Evolutionary conservation across 2,329 filamentous ascomycete genomes (phyloP).

Genomic region (Talaromyces rugulosus): DNA sequence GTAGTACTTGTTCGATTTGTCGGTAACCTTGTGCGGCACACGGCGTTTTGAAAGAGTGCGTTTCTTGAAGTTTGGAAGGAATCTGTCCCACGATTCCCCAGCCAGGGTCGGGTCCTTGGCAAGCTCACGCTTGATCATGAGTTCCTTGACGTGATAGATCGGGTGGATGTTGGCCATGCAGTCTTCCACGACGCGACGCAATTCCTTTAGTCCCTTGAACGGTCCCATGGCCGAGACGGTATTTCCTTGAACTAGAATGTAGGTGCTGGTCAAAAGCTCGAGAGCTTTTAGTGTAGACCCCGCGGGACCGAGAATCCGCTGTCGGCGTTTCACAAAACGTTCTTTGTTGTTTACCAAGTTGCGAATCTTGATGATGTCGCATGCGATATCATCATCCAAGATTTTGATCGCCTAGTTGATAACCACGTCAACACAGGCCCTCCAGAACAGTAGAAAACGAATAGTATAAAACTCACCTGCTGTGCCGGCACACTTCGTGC

Average conservation of each 20-base stretch:
- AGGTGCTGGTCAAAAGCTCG: constrained; percentile 84
- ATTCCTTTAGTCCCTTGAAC: constrained; percentile 89
- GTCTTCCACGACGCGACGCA: constrained; percentile 83
- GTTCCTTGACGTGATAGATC: constrained; percentile 89
- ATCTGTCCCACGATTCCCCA: constrained; percentile 90
- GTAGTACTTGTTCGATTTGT: constrained; percentile 92
- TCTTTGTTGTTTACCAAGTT: constrained; percentile 90
- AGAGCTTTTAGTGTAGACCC: constrained; percentile 92
- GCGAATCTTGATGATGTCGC: constrained; percentile 94
- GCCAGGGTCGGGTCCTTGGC: constrained; percentile 83
- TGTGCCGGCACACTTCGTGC: constrained; percentile 88
- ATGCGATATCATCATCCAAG: constrained; percentile 83
- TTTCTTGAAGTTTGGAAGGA: constrained; percentile 96
- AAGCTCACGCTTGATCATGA: constrained; percentile 91
- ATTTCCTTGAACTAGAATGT: constrained; percentile 94
- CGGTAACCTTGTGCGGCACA: constrained; percentile 77
- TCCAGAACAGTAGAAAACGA: neutral
- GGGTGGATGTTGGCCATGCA: constrained; percentile 94
- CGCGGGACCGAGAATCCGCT: constrained; percentile 85
- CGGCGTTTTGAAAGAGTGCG: constrained; percentile 79
- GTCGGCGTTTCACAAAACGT: constrained; percentile 88
- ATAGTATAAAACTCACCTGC: constrained; percentile 44
- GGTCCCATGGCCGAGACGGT: constrained; percentile 89
- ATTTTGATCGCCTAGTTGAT: constrained; percentile 70
- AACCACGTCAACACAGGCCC: neutral